Conservation (phyloP, 2,329 filamentous ascomycete genomes). For the Aspergillus quadrilineatus region DNA sequence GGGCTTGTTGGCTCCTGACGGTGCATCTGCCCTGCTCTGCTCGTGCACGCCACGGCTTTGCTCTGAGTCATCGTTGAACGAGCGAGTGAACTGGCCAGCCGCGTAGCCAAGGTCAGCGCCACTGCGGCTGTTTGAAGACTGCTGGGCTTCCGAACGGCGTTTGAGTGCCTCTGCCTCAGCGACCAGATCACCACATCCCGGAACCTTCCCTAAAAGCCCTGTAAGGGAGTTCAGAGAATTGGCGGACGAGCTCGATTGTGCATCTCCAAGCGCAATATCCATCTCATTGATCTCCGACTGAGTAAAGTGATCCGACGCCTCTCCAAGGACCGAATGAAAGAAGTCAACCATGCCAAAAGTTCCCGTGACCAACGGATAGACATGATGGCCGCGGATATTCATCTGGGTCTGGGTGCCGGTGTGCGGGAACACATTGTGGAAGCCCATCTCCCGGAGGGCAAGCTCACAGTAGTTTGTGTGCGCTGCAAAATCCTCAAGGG, state of each 20-base stretch:
- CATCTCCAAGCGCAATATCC: conserved; percentile 70
- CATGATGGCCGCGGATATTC: conserved; percentile 62
- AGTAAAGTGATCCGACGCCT: conserved; percentile 79
- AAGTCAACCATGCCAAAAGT: conserved; percentile 81
- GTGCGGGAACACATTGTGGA: conserved; percentile 69
- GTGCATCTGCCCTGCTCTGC: conserved; percentile 24
- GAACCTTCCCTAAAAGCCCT: conserved; percentile 72
- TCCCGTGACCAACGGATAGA: conserved; percentile 71
- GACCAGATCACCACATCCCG: conserved; percentile 67
- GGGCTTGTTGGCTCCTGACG: conserved; percentile 12
- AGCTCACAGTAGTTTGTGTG: conserved; percentile 84
- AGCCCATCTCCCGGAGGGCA: conserved; percentile 69
- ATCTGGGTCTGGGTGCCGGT: conserved; percentile 68
- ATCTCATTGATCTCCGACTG: conserved; percentile 83
- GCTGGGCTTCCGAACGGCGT: conserved; percentile 61
- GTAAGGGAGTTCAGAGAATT: conserved; percentile 62
- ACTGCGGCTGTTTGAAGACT: conserved; percentile 55
- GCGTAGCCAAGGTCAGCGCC: conserved; percentile 31
- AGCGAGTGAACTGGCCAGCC: conserved; percentile 21
- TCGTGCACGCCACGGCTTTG: conserved; percentile 10
- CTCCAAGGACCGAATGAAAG: conserved; percentile 72
- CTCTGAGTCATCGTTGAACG: conserved; percentile 14
- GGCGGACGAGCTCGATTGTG: conserved; percentile 52
- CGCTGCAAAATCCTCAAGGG: conserved; percentile 74
- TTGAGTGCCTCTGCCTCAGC: conserved; percentile 65